Base-by-base conservation (phyloP, 1,284 basidiomycete genomes). In the Hemileia vastatrix region DNA sequence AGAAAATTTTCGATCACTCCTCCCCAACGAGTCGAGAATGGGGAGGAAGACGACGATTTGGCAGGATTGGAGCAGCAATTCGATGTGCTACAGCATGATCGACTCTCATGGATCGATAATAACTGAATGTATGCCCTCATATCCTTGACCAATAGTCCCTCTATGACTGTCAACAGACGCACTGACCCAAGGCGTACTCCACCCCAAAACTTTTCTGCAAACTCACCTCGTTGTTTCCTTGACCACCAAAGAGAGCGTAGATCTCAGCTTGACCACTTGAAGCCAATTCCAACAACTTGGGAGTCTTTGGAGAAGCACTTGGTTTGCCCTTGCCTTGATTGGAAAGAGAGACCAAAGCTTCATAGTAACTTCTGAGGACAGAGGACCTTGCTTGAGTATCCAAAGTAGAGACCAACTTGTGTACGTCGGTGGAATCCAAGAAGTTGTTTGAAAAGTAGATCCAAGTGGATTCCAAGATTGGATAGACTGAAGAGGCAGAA, bases 201-300 rank as follows among this genome's bases (percentile, higher is more conserved):
- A n/a, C n/a, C n/a, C n/a, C n/a, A n/a, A n/a, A n/a, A n/a, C n/a
- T n/a, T n/a, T n/a, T 47, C 19, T 19, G 23, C 33, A 36, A 33
- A 76, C 78, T 75, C 66, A 80, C n/a, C 78, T 97, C 94, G 77
- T 97, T 97, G 68, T 88, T 90, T 68, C 94, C 94, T 77, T 97
- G 94, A n/a, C 94, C 94, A 66, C 94, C 94, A 72, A 98, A 98
- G 63, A 97, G 80, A 61, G 89, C 93, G 79, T 88, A 96, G 68
- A 94, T 79, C 65, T 88, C 86, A 40, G 90, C 86, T 58, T 86
- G 81, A 59, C 84, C 84, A 21, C 82, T 78, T 60, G 80, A 77
- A 51, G 85, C 86, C 24, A 88, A 86, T 21, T 81, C 78, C 66
- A 96, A 79, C 44, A 97, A 83, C 49, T 83, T 71, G 43, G 88